Evolutionary conservation across 1,284 basidiomycete species (phyloP), one percentile per base, ranked within the genome.

Genomic region (Fistulina hepatica): DNA sequence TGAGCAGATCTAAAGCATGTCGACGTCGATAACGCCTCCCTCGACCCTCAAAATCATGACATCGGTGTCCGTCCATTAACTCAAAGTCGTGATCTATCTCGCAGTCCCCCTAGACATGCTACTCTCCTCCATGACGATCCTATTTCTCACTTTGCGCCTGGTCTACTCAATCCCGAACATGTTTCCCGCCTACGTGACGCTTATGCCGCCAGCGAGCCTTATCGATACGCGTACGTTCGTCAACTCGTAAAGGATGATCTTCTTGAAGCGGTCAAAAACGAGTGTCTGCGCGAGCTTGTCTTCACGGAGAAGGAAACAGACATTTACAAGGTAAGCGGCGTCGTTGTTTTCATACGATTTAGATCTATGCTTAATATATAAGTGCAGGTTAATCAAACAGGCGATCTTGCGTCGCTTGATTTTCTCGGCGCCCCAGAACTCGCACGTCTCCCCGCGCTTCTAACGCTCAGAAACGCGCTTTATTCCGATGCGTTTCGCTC

Each of bases 361-460:
- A 24, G 40, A 40, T 21, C n/a, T n/a, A n/a, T n/a, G n/a, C n/a
- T n/a, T n/a, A n/a, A n/a, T n/a, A n/a, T n/a, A n/a, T n/a, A n/a
- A n/a, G n/a, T n/a, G n/a, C n/a, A 93, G 89, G 86, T 98, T 50
- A 88, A 94, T 59, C 94, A 97, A 67, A 97, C 93, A 0, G 94
- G 94, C 44, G 94, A 98, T 62, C 76, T 98, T 17, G 86, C 92
- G 9, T 97, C 95, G 31, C 70, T 94, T 25, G 83, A 82, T 44
- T 92, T 79, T 51, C 80, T 98, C 37, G 70, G 79, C 27, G 64
- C 76, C 20, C 66, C 76, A 23, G 84, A 95, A 52, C 71, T 89
- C 39, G 69, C 77, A 1, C 74, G 84, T 36, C 73, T 97, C 28
- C 82, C 88, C 1, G 76, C 71, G 50, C 72, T 94, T 37, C 76